Conservation (phyloP, 2,329 filamentous ascomycete genomes). For the Stemphylium vesicarium region DNA sequence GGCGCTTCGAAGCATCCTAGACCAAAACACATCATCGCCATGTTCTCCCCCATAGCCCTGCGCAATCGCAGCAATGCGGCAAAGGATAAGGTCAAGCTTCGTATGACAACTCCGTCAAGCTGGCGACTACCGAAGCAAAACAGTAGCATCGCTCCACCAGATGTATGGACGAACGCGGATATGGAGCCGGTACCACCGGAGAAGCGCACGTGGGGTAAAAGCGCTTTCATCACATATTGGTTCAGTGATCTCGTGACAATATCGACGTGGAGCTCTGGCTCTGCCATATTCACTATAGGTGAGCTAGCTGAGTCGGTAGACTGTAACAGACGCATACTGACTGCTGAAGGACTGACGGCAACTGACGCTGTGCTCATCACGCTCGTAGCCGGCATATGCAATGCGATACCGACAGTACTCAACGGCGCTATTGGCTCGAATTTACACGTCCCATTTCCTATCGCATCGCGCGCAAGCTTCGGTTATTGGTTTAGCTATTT, state of each 20-base stretch:
- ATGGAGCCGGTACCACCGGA: conserved; percentile 55
- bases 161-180: conserved; percentile 53
- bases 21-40: neutral
- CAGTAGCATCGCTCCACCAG: conserved; percentile 19
- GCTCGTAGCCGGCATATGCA: conserved; percentile 31
- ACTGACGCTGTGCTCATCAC: conserved; percentile 41
- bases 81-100: conserved; percentile 5
- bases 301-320: conserved; percentile 42
- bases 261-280: conserved; percentile 51
- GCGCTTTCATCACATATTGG: conserved; percentile 55
- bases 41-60: neutral
- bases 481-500: conserved; percentile 23
- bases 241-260: conserved; percentile 48
- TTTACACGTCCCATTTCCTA: conserved; percentile 19
- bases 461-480: conserved; percentile 14
- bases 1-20: neutral
- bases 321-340: conserved; percentile 27
- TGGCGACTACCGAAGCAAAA: conserved; percentile 27
- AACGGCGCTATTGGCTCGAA: conserved; percentile 27
- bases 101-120: conserved; percentile 12
- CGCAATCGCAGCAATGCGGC: conserved; percentile 5
- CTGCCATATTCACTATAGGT: conserved; percentile 56
- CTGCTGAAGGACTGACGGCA: conserved; percentile 21
- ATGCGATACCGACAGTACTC: conserved; percentile 23
- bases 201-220: conserved; percentile 54